phyloP scores from a whole-genome alignment of 73 alveolate species.

The Paramecium sonneborni region DNA sequence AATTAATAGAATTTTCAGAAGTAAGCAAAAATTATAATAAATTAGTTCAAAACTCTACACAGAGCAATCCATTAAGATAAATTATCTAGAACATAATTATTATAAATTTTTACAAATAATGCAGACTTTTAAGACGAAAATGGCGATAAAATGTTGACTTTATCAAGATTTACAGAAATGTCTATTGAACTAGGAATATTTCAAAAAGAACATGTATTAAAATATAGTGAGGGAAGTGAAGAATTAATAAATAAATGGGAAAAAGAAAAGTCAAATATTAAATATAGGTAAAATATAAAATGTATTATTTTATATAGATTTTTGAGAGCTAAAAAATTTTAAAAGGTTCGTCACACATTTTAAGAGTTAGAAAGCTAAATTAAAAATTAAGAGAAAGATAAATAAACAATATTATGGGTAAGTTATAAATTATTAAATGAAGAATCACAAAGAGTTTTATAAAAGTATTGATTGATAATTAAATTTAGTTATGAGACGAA shows the following conservation, averaged over 20 bases:
- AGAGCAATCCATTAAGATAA: conserved; percentile 6
- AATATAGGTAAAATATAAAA: conserved; percentile 33
- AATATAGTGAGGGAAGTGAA: neutral
- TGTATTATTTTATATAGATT: neutral
- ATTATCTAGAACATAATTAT: neutral
- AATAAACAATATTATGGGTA: neutral
- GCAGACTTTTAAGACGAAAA: conserved; percentile 51
- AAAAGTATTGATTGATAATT: neutral
- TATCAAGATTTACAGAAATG: conserved; percentile 42
- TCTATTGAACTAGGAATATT: conserved; percentile 16
- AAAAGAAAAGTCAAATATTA: neutral
- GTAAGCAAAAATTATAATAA: neutral
- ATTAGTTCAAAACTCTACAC: conserved; percentile 33
- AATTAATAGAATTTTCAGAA: conserved; percentile 36
- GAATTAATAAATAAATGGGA: neutral
- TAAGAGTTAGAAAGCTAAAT: neutral
- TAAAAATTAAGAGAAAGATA: neutral
- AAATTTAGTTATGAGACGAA: conserved; percentile 41
- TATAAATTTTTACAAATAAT: neutral
- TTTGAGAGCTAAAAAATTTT: conserved; percentile 6
- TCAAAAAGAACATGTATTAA: neutral
- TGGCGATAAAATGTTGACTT: conserved; percentile 35
- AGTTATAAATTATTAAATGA: conserved; percentile 18
- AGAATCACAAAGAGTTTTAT: conserved; percentile 20
- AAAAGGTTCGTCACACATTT: conserved; percentile 29